A percentile compares a stretch with the other conserved stretches of the same genome.
Conservation (phyloP, 768 basidiomycete species). For the Kwoniella mangroviensis region DNA sequence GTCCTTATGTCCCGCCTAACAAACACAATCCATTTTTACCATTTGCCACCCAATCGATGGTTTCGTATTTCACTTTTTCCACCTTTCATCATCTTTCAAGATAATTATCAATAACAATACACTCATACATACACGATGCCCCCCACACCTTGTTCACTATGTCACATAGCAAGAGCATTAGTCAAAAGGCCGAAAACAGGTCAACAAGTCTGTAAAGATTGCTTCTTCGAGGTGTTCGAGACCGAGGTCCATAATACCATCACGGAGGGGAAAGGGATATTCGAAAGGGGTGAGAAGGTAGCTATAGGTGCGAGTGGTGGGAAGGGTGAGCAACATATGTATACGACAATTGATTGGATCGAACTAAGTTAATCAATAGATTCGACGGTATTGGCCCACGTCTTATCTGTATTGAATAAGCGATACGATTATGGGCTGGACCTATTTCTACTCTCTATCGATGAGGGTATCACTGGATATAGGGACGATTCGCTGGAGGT, state of each 20-base stretch:
- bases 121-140: conserved; percentile 65
- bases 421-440: conserved; percentile 91
- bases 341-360: no score
- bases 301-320: conserved; percentile 98
- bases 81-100: not conserved
- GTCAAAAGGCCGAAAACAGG: conserved; percentile 95
- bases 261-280: conserved; percentile 71
- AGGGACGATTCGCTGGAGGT: conserved; percentile 96
- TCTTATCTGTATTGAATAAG: conserved; percentile 94
- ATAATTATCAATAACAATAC: not conserved
- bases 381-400: conserved; percentile 95
- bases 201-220: conserved; percentile 93
- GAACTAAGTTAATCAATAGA: conserved; percentile 63
- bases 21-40: not conserved
- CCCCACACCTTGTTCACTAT: conserved; percentile 77
- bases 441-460: conserved; percentile 90
- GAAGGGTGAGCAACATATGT: conserved; percentile 69
- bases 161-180: conserved; percentile 76
- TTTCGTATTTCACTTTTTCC: conserved; percentile 3
- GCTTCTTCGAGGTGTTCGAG: conserved; percentile 90
- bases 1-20: not conserved
- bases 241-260: conserved; percentile 98
- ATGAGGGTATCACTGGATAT: conserved; percentile 98
- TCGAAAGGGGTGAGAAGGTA: conserved; percentile 85
- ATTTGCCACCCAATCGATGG: conserved; percentile 12